Conservation (phyloP, 2,329 filamentous ascomycete genomes). For the Acarospora socialis region DNA sequence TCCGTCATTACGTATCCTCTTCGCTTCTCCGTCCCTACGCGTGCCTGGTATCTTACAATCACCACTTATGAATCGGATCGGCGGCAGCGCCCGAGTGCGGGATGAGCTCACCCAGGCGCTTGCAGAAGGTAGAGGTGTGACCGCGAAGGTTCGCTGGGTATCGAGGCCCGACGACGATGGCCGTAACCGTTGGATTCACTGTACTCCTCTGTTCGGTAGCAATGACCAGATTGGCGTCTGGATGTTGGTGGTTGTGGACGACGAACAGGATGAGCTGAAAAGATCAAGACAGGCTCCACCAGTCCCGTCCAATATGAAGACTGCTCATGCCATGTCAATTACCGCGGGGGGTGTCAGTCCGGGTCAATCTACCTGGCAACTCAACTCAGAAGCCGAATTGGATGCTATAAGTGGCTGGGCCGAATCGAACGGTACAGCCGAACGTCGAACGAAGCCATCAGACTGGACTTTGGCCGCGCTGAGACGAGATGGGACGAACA, state of each 20-base stretch:
- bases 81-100: slow-evolving; percentile 34
- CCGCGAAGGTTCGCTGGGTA: slow-evolving; percentile 12
- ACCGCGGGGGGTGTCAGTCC: too few relatives aligned
- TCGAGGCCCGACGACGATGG: slow-evolving; percentile 4
- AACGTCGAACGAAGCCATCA: too few relatives aligned
- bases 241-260: slow-evolving; percentile 14
- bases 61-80: slow-evolving; percentile 40
- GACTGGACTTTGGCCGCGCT: too few relatives aligned
- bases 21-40: slow-evolving; percentile 52
- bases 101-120: slow-evolving; percentile 31
- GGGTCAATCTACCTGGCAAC: too few relatives aligned
- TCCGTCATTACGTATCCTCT: slow-evolving; percentile 51
- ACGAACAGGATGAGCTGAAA: slow-evolving; percentile 11
- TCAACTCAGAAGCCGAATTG: too few relatives aligned
- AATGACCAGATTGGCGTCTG: slow-evolving; percentile 13
- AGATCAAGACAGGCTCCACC: too few relatives aligned
- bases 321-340: too few relatives aligned
- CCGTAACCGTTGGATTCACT: slow-evolving; percentile 13
- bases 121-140: slow-evolving; percentile 12
- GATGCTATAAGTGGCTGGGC: too few relatives aligned
- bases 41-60: slow-evolving; percentile 54
- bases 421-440: too few relatives aligned
- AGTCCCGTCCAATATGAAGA: too few relatives aligned
- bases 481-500: too few relatives aligned
- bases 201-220: slow-evolving; percentile 13